Conservation (phyloP, 2,329 filamentous ascomycete species). For the Diaporthe sp. region DNA sequence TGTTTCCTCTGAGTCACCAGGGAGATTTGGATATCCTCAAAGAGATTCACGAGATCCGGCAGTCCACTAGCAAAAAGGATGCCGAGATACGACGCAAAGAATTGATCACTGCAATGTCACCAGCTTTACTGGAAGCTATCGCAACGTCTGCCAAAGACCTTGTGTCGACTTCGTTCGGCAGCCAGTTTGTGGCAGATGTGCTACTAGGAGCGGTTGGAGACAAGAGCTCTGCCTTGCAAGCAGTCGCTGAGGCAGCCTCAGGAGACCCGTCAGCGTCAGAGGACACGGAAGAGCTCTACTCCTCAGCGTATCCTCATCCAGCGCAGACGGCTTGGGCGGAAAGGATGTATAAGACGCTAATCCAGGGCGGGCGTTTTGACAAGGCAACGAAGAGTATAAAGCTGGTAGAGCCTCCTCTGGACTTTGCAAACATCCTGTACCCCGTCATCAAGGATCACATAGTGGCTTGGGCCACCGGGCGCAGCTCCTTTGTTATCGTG, state of each 20-base stretch:
- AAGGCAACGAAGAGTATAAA: slow-evolving; percentile 77
- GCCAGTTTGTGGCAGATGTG: slow-evolving; percentile 87
- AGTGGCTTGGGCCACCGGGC: slow-evolving; percentile 86
- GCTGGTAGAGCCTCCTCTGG: slow-evolving; percentile 79
- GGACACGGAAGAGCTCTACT: slow-evolving; percentile 53
- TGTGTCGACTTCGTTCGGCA: slow-evolving; percentile 82
- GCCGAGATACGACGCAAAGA: slow-evolving; percentile 80
- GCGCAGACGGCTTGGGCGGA: slow-evolving; percentile 74
- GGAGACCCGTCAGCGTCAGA: slow-evolving; percentile 62
- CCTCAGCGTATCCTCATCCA: slow-evolving; percentile 64
- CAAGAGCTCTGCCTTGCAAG: slow-evolving; percentile 79
- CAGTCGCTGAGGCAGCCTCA: slow-evolving; percentile 74
- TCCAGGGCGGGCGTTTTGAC: slow-evolving; percentile 90
- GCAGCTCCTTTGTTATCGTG: slow-evolving; percentile 88
- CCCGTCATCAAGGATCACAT: slow-evolving; percentile 81
- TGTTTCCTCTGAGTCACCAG: slow-evolving; percentile 73
- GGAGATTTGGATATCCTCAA: slow-evolving; percentile 78
- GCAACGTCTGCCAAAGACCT: slow-evolving; percentile 76
- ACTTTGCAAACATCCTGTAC: slow-evolving; percentile 87
- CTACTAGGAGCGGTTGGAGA: slow-evolving; percentile 82
- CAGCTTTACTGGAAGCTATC: slow-evolving; percentile 81
- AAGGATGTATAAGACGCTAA: slow-evolving; percentile 90
- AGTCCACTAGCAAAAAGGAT: slow-evolving; percentile 93
- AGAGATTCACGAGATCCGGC: slow-evolving; percentile 83
- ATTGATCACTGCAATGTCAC: slow-evolving; percentile 79